These are phyloP conservation scores for Epichloe sibirici DNA, from an alignment of 2,329 filamentous ascomycete species.

Conservation along the genomic window DNA sequence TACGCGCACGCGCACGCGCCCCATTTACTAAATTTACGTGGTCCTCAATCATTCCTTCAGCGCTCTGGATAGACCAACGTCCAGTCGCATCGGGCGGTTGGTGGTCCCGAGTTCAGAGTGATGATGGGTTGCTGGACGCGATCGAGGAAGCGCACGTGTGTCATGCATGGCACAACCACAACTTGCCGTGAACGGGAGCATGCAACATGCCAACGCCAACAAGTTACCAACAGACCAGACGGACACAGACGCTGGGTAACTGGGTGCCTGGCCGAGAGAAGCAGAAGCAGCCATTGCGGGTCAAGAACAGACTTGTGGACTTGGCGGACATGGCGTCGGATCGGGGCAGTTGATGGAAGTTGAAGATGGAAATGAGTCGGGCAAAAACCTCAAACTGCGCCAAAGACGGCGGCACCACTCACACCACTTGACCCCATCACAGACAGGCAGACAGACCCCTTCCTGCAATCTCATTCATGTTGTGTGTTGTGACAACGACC, in stretches of 20 bases:
- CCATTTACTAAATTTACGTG: too few species aligned
- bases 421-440: not conserved
- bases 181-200: too few species aligned
- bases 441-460: not conserved
- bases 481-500: not conserved
- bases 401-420: not conserved
- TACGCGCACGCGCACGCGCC: too few species aligned
- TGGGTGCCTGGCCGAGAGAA: not conserved
- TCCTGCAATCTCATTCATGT: not conserved
- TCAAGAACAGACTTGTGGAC: not conserved
- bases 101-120: too few species aligned
- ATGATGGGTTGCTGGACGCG: too few species aligned
- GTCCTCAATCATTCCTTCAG: too few species aligned
- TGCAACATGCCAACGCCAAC: too few species aligned
- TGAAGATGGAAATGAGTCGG: slow-evolving; percentile 2
- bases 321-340: not conserved
- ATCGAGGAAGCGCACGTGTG: too few species aligned
- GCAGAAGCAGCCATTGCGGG: not conserved
- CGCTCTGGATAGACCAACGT: too few species aligned
- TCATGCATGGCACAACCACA: too few species aligned
- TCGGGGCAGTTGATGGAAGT: not conserved
- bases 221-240: not conserved
- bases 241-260: not conserved
- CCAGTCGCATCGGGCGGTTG: too few species aligned
- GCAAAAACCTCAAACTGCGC: not conserved